Evolutionary conservation across 306 rosid genomes (phyloP), one percentile per base, ranked within the genome.

Genomic region (Morella rubra): DNA sequence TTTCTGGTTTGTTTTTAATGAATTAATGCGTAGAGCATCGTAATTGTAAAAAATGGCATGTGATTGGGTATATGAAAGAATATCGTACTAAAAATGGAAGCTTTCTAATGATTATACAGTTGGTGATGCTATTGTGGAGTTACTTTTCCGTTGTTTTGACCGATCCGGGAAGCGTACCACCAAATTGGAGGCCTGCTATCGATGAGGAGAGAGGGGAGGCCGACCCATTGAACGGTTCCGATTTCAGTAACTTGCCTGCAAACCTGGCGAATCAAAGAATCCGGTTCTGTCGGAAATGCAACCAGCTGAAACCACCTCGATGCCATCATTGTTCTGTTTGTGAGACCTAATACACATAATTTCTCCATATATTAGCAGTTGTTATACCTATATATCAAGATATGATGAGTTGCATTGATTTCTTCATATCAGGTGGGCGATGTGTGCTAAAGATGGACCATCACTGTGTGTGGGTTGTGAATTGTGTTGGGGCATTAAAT

Each of bases 261-360:
- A 96, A 88, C 65, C 86, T 77, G 22, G 75, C 91, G 4, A 85
- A 83, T 82, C 93, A 83, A 64, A 86, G 89, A 60, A 74, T 88
- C 75, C 93, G 98, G 72, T 86, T 85, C 60, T 93, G 98, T 77
- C 89, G 97, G 69, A 93, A 91, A 79, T 93, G 98, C 90, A 91
- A 79, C 77, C 98, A 91, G 83, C 85, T 82, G 68, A 93, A 93
- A 81, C 98, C 98, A 0, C 89, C 97, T 58, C 96, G 98, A 8
- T 93, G 98, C 82, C 98, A 93, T 87, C 98, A 93, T 81, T 93
- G 98, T 81, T 93, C 98, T 80, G 98, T 96, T 89, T 96, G 99
- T 96, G 85, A 89, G 99, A 91, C 65, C 72, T 75, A 41, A 11
- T 8, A 10, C 16, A 19, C n/a, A 27, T 2, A 70, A 5, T 40